Percentiles rank a stretch among this genome's conserved stretches.
phyloP scores from a whole-genome alignment of 179 eudicot species.

The Vitellaria paradoxa region DNA sequence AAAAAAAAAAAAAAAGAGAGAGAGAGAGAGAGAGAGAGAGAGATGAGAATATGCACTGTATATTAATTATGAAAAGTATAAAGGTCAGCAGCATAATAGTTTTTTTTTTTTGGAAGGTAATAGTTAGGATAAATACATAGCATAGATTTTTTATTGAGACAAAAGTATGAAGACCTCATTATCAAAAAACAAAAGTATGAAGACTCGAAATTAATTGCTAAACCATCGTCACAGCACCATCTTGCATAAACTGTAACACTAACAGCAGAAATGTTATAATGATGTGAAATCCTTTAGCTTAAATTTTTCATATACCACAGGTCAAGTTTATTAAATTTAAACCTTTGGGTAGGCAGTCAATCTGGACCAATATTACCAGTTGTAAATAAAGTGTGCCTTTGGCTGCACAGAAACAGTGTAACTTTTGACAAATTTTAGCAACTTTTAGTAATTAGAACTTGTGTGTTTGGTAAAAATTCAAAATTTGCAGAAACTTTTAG shows the following conservation, averaged over 20 bases:
- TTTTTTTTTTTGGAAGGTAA: too few relatives aligned
- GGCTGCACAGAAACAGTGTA: too few relatives aligned
- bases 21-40: too few relatives aligned
- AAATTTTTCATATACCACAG: not conserved
- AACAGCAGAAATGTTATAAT: not conserved
- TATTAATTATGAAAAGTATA: not conserved
- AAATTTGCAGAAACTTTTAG: too few relatives aligned
- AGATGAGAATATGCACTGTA: not conserved
- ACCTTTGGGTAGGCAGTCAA: not conserved
- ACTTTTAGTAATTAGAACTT: too few relatives aligned
- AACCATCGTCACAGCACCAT: not conserved
- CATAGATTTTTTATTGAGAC: not conserved
- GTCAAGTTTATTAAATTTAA: conserved; percentile 4
- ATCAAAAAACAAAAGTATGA: not conserved
- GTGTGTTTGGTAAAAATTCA: too few relatives aligned
- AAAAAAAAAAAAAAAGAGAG: too few relatives aligned
- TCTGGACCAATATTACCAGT: not conserved
- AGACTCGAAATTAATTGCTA: not conserved
- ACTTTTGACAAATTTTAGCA: too few relatives aligned
- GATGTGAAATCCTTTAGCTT: not conserved
- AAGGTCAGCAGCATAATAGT: not conserved
- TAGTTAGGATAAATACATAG: not conserved
- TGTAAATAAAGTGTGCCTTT: too few relatives aligned
- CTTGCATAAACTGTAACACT: not conserved
- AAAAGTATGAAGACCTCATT: too few relatives aligned